Evolutionary conservation across 768 basidiomycete species (phyloP).

Genomic region (Russula emetica): DNA sequence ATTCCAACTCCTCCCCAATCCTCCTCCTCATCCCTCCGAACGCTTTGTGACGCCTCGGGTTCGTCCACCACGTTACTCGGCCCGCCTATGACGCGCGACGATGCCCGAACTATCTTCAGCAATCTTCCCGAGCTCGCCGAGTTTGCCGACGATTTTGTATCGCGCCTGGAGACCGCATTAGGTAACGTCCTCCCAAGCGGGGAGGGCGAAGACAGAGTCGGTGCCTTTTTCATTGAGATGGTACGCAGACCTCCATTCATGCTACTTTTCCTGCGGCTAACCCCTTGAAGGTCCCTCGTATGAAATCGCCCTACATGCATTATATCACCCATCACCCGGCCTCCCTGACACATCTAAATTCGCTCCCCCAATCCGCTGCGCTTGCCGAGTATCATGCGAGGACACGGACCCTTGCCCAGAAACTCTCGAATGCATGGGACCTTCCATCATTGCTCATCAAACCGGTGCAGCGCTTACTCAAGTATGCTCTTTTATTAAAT

Average conservation of each 20-base stretch:
- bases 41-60: constrained; percentile 49
- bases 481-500: constrained; percentile 82
- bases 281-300: constrained; percentile 52
- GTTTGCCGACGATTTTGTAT: constrained; percentile 64
- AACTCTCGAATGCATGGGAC: constrained; percentile 86
- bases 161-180: constrained; percentile 60
- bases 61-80: constrained; percentile 37
- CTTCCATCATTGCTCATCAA: constrained; percentile 93
- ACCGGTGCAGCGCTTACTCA: constrained; percentile 92
- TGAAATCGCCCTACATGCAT: constrained; percentile 68
- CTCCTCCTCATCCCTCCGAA: constrained; percentile 48
- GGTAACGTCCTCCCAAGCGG: constrained; percentile 60
- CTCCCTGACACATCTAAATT: constrained; percentile 63
- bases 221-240: constrained; percentile 61
- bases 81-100: constrained; percentile 68
- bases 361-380: constrained; percentile 49
- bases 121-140: constrained; percentile 72
- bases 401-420: constrained; percentile 60
- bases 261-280: constrained; percentile 10
- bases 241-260: constrained; percentile 39
- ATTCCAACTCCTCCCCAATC: constrained; percentile 37
- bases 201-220: constrained; percentile 65
- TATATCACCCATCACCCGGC: constrained; percentile 79
- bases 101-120: constrained; percentile 66
- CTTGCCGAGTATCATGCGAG: constrained; percentile 63